A percentile compares a stretch with the other conserved stretches of the same genome.
Evolutionary conservation across 2,329 filamentous ascomycete species (phyloP).

Genomic region (Arthrobotrys iridis): DNA sequence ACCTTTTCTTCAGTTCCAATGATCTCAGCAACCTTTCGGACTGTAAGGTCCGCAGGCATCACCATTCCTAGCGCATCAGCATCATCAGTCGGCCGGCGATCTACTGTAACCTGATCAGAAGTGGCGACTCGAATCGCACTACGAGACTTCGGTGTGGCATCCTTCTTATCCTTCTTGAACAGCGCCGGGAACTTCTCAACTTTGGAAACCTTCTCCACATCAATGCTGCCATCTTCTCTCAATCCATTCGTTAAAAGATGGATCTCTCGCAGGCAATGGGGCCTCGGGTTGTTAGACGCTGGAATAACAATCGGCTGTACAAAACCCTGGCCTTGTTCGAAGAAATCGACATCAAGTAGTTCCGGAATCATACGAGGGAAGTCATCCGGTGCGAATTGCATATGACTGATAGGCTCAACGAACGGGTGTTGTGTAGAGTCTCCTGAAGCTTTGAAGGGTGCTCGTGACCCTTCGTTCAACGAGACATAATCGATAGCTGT

Average conservation of each 20-base stretch:
- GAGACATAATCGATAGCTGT: constrained; percentile 75
- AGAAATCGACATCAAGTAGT: constrained; percentile 71
- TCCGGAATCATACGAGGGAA: constrained; percentile 74
- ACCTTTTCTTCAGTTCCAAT: constrained; percentile 72
- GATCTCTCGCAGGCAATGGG: constrained; percentile 59
- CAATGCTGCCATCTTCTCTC: constrained; percentile 39
- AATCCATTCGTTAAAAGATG: constrained; percentile 46
- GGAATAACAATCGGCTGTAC: constrained; percentile 75
- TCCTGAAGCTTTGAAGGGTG: constrained; percentile 71
- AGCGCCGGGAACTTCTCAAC: constrained; percentile 44
- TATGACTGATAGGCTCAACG: constrained; percentile 72
- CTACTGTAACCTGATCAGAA: constrained; percentile 63
- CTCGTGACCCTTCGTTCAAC: constrained; percentile 68
- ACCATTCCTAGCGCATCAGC: constrained; percentile 74
- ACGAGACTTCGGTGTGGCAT: constrained; percentile 55
- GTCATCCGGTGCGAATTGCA: constrained; percentile 70
- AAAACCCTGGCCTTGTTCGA: constrained; percentile 71
- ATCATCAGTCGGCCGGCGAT: constrained; percentile 63
- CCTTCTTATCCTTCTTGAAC: constrained; percentile 53
- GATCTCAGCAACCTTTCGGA: constrained; percentile 71
- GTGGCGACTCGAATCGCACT: constrained; percentile 63
- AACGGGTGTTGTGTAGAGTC: constrained; percentile 75
- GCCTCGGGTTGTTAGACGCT: constrained; percentile 69
- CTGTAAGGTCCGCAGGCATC: constrained; percentile 72
- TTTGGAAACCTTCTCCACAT: constrained; percentile 45